Percentiles rank a stretch among this genome's conserved stretches.
Evolutionary conservation across 2,329 filamentous ascomycete genomes (phyloP).

Genomic region (Ceratocystis colombiana): DNA sequence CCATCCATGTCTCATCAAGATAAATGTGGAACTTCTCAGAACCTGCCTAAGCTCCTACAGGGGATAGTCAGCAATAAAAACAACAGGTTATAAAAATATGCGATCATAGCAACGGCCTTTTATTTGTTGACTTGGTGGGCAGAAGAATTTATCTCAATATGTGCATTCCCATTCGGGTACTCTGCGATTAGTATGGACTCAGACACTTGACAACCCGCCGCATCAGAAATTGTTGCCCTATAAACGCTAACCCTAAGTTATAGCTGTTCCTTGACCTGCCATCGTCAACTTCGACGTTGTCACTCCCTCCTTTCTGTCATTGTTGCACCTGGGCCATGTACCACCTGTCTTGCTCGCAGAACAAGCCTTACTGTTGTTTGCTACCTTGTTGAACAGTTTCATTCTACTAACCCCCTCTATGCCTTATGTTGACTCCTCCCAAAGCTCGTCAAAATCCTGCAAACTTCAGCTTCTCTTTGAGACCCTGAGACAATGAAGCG

Average conservation of each 20-base stretch:
- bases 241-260: neutral
- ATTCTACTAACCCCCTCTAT: neutral
- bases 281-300: neutral
- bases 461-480: no score
- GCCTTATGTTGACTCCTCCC: neutral
- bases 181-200: no score
- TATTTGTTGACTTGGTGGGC: neutral
- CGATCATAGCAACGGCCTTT: constrained; percentile 16
- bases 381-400: neutral
- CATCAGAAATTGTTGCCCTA: no score
- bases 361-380: neutral
- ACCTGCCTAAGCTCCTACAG: neutral
- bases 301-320: neutral
- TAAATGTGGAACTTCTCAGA: neutral
- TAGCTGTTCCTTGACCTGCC: neutral
- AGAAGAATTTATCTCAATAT: no score
- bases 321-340: neutral
- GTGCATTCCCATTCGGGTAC: no score
- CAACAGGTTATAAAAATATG: neutral
- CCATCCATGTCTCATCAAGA: neutral
- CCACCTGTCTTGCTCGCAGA: neutral
- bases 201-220: no score
- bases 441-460: no score
- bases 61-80: neutral
- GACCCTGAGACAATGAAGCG: neutral